Evolutionary conservation across 2,329 filamentous ascomycete species (phyloP), one percentile per base, ranked within the genome.

Genomic region (Exophiala viscosa): DNA sequence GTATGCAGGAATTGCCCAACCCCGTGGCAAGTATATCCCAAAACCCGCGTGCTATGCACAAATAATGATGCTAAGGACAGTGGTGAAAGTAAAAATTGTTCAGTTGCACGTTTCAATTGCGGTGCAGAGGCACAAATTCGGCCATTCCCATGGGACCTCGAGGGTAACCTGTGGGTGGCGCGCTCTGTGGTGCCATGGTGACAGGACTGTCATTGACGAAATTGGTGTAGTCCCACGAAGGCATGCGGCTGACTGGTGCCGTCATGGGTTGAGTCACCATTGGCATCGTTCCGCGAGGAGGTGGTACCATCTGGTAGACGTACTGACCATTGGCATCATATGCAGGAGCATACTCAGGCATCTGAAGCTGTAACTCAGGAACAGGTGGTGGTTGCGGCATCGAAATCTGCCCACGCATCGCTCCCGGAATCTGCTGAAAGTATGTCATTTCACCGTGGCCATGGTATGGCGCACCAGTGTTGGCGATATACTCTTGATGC

Each of bases 201-300:
- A 66, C 60, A 3, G 67, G 59, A 47, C 63, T 52, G 11, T 62
- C 51, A 40, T 64, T 59, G 28, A 66, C 58, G 31, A 69, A 66
- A 7, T 60, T 48, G 36, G 67, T 67, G 55, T 70, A 66, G 5
- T 74, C 70, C 70, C 72, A 75, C 3, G 67, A 63, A 20, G 56
- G 45, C 40, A 57, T 51, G 20, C 71, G 66, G 11, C 61, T 64
- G 39, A 64, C 61, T 3, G 70, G 61, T n/a, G 67, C 64, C 38
- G 63, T 57, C 54, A 69, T 62, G 8, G 62, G 54, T 20, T 60
- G 52, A 28, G 43, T 33, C 17, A 43, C 23, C 51, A 61, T 58
- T 11, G 44, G 36, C 53, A 60, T 58, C 4, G 55, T 52, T 10
- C 31, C 50, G 42, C 57, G 59, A 40, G 56, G 57, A 13, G 59